A percentile compares a stretch with the other conserved stretches of the same genome.
Evolutionary conservation across 2,329 filamentous ascomycete genomes (phyloP).

Genomic region (Stachybotrys chlorohalonatus): DNA sequence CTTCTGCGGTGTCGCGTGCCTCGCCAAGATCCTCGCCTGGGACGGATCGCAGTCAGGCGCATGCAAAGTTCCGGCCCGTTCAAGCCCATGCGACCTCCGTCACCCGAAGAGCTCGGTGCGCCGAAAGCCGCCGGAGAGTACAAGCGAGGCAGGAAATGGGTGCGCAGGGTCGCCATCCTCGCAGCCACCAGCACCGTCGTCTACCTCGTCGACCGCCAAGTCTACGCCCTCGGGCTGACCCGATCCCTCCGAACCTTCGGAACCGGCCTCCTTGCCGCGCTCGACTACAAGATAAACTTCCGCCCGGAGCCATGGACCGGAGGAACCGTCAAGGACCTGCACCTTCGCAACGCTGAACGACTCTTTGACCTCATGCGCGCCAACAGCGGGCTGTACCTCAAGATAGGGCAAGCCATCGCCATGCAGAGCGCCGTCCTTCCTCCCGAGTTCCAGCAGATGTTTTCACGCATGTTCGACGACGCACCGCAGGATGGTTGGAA

Average conservation of each 20-base stretch:
- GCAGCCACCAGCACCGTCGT: conserved; percentile 48
- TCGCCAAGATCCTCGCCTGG: conserved; percentile 4
- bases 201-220: conserved; percentile 61
- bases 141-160: conserved; percentile 61
- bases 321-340: conserved; percentile 66
- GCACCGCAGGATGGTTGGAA: conserved; percentile 87
- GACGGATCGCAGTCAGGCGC: conserved; percentile 8
- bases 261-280: conserved; percentile 67
- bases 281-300: conserved; percentile 98
- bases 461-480: conserved; percentile 93
- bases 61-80: conserved; percentile 36
- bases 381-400: conserved; percentile 92
- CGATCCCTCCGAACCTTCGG: conserved; percentile 77
- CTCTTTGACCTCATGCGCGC: conserved; percentile 71
- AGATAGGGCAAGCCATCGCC: conserved; percentile 95
- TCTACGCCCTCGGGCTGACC: conserved; percentile 70
- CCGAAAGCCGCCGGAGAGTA: conserved; percentile 65
- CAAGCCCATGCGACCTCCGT: conserved; percentile 63
- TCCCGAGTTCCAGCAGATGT: conserved; percentile 94
- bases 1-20: conserved; percentile 7
- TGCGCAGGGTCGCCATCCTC: conserved; percentile 60
- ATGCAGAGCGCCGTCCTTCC: conserved; percentile 96
- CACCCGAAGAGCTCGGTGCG: conserved; percentile 68
- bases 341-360: conserved; percentile 73
- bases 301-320: conserved; percentile 66